These are phyloP conservation scores for Tylopilus rubrobrunneus DNA, from an alignment of 768 basidiomycete genomes.

Conservation along the genomic window DNA sequence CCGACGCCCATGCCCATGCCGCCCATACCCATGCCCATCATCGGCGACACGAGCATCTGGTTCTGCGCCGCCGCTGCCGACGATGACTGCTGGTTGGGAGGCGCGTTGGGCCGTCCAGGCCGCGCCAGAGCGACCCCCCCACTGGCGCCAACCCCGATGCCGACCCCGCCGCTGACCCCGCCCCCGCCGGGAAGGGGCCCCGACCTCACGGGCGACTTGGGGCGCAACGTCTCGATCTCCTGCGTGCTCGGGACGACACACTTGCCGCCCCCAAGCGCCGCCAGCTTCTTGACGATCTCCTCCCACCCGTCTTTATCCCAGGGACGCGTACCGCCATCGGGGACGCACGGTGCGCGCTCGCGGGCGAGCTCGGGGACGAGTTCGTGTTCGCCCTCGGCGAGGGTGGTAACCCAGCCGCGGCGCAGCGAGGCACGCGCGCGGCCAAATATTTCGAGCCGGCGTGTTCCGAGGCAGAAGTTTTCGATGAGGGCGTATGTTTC, in stretches of 20 bases:
- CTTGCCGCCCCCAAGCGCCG: conserved; percentile 44
- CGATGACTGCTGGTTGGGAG: conserved; percentile 8
- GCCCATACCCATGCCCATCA: conserved; percentile 40
- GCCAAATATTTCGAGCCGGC: conserved; percentile 89
- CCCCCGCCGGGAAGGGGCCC: conserved; percentile 24
- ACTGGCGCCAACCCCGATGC: too few relatives aligned
- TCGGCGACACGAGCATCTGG: conserved; percentile 34
- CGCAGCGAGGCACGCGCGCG: conserved; percentile 63
- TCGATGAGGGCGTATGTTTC: conserved; percentile 96
- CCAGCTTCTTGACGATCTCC: conserved; percentile 49
- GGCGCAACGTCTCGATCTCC: conserved; percentile 81
- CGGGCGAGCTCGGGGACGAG: conserved; percentile 38
- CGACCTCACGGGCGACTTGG: conserved; percentile 72
- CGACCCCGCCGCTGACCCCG: conserved; percentile 14
- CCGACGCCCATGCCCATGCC: conserved; percentile 36
- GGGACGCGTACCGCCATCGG: conserved; percentile 27
- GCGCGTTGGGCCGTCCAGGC: conserved; percentile 11
- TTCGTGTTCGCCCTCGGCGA: conserved; percentile 60
- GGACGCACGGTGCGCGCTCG: conserved; percentile 28
- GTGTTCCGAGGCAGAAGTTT: conserved; percentile 93
- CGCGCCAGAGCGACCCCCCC: conserved; percentile 7
- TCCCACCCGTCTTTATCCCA: conserved; percentile 72
- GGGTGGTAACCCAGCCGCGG: conserved; percentile 89
- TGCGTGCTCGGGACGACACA: conserved; percentile 66
- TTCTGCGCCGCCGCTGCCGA: conserved; percentile 11